Conservation (phyloP, 495 filamentous ascomycete species). For the Penicillium samsonianum region DNA sequence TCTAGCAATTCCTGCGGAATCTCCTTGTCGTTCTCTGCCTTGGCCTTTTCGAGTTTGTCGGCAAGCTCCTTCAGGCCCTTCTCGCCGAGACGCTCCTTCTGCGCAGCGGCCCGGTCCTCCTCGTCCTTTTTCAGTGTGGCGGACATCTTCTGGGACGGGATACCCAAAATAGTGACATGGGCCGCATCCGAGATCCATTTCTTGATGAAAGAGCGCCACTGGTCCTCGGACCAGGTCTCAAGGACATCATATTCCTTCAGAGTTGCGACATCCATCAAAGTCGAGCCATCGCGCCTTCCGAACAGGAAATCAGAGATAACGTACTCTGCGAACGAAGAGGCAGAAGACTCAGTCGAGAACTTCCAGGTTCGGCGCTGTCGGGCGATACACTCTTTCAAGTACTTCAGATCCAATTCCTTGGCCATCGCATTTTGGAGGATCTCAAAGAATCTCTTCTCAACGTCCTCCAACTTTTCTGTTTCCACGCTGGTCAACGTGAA, state of each 20-base stretch:
- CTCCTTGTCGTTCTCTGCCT: conserved; percentile 76
- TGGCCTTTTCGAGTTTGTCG: conserved; percentile 75
- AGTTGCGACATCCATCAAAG: conserved; percentile 65
- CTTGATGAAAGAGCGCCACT: conserved; percentile 81
- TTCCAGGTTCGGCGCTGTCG: conserved; percentile 76
- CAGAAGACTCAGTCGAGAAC: conserved; percentile 73
- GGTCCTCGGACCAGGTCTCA: conserved; percentile 73
- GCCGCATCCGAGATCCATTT: conserved; percentile 84
- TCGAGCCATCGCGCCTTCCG: conserved; percentile 80
- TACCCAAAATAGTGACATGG: conserved; percentile 86
- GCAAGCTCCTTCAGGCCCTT: conserved; percentile 69
- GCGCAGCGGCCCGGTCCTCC: conserved; percentile 52
- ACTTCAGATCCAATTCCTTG: conserved; percentile 82
- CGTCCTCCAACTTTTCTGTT: conserved; percentile 78
- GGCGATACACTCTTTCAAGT: conserved; percentile 81
- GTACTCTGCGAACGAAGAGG: conserved; percentile 71
- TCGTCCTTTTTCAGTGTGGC: conserved; percentile 74
- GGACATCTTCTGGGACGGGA: conserved; percentile 70
- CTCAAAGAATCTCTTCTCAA: conserved; percentile 83
- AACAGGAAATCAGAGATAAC: conserved; percentile 92
- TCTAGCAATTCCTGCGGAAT: conserved; percentile 77
- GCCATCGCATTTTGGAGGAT: conserved; percentile 76
- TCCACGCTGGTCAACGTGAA: conserved; percentile 82
- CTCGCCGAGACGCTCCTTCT: conserved; percentile 62
- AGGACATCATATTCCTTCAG: conserved; percentile 75